Evolutionary conservation across 164 flowering plant species (phyloP).

Genomic region (Magnolia kwangsiensis): DNA sequence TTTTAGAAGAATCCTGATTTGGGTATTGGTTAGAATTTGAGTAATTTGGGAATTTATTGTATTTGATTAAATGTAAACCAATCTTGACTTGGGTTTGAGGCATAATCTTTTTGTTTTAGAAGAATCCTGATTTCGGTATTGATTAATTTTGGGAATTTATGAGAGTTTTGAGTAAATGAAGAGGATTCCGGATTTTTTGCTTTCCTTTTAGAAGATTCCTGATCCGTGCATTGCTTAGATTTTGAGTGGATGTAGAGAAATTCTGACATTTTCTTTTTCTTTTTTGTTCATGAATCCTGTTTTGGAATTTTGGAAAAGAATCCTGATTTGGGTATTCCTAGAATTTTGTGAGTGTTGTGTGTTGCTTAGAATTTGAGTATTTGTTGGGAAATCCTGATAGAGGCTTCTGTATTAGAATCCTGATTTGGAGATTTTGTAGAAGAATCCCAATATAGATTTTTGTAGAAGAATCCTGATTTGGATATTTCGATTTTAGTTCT

Average conservation of each 20-base stretch:
- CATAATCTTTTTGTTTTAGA: background rate
- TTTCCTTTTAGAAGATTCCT: background rate
- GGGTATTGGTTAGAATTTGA: background rate
- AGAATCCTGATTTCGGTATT: background rate
- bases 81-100: background rate
- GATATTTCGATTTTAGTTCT: background rate
- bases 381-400: background rate
- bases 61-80: background rate
- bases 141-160: background rate
- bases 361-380: background rate
- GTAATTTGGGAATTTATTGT: background rate
- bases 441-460: background rate
- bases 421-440: background rate
- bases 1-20: background rate
- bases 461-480: conserved; percentile 1
- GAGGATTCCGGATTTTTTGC: background rate
- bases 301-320: background rate
- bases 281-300: background rate
- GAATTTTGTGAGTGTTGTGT: background rate
- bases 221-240: background rate
- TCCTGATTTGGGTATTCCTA: background rate
- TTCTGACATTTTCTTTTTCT: too few species aligned
- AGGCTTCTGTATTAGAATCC: background rate
- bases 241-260: background rate
- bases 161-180: background rate